A percentile compares a stretch with the other conserved stretches of the same genome.
Evolutionary conservation across 805 yeast genomes (phyloP).

Genomic region (Monosporozyma yasuniensis): DNA sequence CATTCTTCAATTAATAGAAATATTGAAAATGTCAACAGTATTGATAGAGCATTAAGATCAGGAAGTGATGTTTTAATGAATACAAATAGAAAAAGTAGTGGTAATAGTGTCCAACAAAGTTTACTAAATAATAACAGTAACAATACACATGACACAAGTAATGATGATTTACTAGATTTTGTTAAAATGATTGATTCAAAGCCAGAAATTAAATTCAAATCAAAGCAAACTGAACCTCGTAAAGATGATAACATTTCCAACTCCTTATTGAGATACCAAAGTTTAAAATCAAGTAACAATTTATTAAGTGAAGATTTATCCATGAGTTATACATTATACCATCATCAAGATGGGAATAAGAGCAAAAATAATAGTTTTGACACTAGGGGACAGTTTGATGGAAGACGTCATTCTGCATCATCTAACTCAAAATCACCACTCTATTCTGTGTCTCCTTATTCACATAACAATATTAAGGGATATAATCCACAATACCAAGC

Average conservation of each 20-base stretch:
- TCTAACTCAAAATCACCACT: slow-evolving; percentile 1
- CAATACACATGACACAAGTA: neutral
- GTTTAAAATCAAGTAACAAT: slow-evolving; percentile 44
- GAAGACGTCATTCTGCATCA: slow-evolving; percentile 1
- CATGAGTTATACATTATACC: slow-evolving; percentile 36
- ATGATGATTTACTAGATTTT: slow-evolving; percentile 53
- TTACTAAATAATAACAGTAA: slow-evolving; percentile 3
- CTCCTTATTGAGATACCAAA: slow-evolving; percentile 44
- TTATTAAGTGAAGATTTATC: slow-evolving; percentile 47
- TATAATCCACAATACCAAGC: neutral
- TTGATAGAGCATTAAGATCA: slow-evolving; percentile 8
- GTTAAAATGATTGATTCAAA: slow-evolving; percentile 62
- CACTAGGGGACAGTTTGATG: neutral
- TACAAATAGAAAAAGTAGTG: neutral
- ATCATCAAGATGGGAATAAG: neutral
- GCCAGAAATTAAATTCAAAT: slow-evolving; percentile 36
- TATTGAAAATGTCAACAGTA: slow-evolving; percentile 1
- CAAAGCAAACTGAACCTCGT: too few species aligned
- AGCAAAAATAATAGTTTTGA: neutral
- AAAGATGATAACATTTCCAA: slow-evolving; percentile 31
- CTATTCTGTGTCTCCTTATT: slow-evolving; percentile 1
- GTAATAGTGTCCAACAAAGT: neutral
- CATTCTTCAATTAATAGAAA: slow-evolving; percentile 32
- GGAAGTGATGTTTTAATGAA: neutral
- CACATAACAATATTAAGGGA: neutral